These are phyloP conservation scores for Wickerhamomyces queroliae DNA, from an alignment of 805 yeast genomes.

Conservation along the genomic window DNA sequence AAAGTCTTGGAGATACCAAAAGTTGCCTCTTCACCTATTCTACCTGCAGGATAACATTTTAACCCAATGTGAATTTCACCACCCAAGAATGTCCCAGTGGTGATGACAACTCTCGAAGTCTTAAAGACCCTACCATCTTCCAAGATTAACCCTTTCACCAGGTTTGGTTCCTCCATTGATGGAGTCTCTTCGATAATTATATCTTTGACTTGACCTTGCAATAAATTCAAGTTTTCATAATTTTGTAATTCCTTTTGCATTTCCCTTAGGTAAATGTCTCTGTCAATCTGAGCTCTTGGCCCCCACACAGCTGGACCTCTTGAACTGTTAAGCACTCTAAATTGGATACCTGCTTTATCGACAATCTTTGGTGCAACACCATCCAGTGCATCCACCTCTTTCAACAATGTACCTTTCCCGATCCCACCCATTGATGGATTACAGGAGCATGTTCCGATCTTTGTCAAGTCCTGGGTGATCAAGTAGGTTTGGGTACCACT, in stretches of 20 bases:
- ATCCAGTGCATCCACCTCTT: slow-evolving; percentile 95
- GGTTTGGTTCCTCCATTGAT: slow-evolving; percentile 12
- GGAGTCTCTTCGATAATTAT: slow-evolving; percentile 50
- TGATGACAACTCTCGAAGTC: slow-evolving; percentile 70
- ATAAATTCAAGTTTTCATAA: slow-evolving; percentile 48
- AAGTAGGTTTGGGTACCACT: slow-evolving; percentile 66
- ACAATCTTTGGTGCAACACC: slow-evolving; percentile 87
- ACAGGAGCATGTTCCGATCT: slow-evolving; percentile 93
- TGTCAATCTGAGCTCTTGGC: slow-evolving; percentile 93
- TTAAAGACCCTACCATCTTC: slow-evolving; percentile 57
- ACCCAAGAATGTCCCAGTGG: slow-evolving; percentile 93
- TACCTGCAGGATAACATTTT: slow-evolving; percentile 77
- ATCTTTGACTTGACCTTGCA: slow-evolving; percentile 81
- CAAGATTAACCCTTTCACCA: slow-evolving; percentile 67
- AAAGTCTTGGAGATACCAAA: slow-evolving; percentile 83
- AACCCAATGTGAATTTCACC: slow-evolving; percentile 94
- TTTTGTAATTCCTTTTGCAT: slow-evolving; percentile 65
- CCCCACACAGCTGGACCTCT: slow-evolving; percentile 99
- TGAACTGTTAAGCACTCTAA: slow-evolving; percentile 76
- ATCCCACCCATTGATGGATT: slow-evolving; percentile 98
- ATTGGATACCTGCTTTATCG: slow-evolving; percentile 90
- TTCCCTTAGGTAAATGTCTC: slow-evolving; percentile 67
- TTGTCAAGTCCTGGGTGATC: slow-evolving; percentile 67
- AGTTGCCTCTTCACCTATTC: slow-evolving; percentile 90
- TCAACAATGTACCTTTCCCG: slow-evolving; percentile 88